Percentiles rank a stretch among this genome's conserved stretches.
These are phyloP conservation scores for Phlebiopsis gigantea DNA, from an alignment of 768 basidiomycete genomes.

Conservation along the genomic window DNA sequence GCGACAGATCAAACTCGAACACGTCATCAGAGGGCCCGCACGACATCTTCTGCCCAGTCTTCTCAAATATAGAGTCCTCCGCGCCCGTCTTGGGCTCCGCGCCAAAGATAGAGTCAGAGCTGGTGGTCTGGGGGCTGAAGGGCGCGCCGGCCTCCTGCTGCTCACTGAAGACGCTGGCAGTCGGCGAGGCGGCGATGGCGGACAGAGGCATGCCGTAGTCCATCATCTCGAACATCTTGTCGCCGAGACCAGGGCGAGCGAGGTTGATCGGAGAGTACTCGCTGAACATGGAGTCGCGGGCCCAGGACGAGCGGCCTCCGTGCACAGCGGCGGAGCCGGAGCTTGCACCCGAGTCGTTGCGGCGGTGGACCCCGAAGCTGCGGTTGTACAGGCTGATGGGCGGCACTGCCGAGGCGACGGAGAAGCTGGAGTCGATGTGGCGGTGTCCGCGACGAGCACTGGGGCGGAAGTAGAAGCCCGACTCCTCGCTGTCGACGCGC, in stretches of 20 bases:
- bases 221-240: slow-evolving; percentile 81
- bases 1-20: slow-evolving; percentile 46
- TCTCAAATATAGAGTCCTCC: slow-evolving; percentile 40
- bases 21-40: slow-evolving; percentile 49
- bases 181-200: slow-evolving; percentile 64
- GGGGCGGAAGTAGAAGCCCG: slow-evolving; percentile 70
- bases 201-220: slow-evolving; percentile 48
- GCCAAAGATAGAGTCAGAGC: slow-evolving; percentile 68
- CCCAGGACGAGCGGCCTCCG: slow-evolving; percentile 56
- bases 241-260: slow-evolving; percentile 70
- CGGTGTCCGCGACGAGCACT: slow-evolving; percentile 44
- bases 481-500: slow-evolving; percentile 71
- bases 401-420: slow-evolving; percentile 55
- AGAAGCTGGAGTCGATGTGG: slow-evolving; percentile 47
- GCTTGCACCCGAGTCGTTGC: slow-evolving; percentile 56
- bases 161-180: slow-evolving; percentile 33
- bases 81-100: slow-evolving; percentile 27
- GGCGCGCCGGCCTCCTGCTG: slow-evolving; percentile 19
- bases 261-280: slow-evolving; percentile 54
- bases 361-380: slow-evolving; percentile 43
- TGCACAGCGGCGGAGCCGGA: slow-evolving; percentile 51
- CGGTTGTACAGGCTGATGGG: slow-evolving; percentile 73
- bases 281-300: slow-evolving; percentile 61
- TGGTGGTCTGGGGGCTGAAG: slow-evolving; percentile 31
- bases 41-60: slow-evolving; percentile 47